These are phyloP conservation scores for Calendula officinalis DNA, from an alignment of 129 eudicot genomes.

Conservation along the genomic window DNA sequence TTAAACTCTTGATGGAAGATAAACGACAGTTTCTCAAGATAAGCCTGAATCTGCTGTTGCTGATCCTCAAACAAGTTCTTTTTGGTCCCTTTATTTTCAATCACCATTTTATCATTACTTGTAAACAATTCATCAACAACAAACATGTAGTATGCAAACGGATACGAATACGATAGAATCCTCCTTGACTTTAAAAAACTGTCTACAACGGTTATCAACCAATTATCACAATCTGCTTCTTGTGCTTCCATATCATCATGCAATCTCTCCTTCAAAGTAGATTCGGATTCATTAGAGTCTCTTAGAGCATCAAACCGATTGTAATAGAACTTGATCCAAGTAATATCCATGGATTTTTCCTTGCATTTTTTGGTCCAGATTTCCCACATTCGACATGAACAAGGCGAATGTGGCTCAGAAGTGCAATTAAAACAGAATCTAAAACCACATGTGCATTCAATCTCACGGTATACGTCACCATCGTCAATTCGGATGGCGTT, in stretches of 20 bases:
- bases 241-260: neutral
- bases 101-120: neutral
- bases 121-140: neutral
- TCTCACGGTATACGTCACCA: neutral
- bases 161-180: neutral
- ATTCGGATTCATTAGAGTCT: neutral
- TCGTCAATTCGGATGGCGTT: neutral
- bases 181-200: neutral
- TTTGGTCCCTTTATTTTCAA: neutral
- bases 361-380: neutral
- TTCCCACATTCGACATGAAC: conserved; percentile 3
- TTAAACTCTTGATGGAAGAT: neutral
- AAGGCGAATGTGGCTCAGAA: neutral
- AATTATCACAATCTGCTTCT: neutral
- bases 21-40: neutral
- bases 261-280: neutral
- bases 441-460: neutral
- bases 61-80: neutral
- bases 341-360: neutral
- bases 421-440: neutral
- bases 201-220: neutral
- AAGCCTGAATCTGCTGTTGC: neutral
- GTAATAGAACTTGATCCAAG: neutral
- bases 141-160: neutral
- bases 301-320: neutral